Evolutionary conservation across 108 stramenopile species (phyloP).

Genomic region (Discostella stelligeroides): DNA sequence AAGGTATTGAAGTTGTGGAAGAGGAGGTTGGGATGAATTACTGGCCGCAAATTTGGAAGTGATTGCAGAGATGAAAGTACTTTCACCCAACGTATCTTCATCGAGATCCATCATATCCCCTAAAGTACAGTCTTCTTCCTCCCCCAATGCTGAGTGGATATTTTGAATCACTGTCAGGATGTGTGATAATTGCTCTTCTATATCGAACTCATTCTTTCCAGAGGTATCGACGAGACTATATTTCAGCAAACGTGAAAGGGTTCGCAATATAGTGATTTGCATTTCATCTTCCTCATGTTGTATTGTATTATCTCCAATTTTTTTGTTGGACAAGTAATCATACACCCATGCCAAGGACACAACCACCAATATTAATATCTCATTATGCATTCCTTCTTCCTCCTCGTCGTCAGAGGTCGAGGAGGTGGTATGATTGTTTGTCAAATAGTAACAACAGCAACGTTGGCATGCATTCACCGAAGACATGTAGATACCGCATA

Average conservation of each 20-base stretch:
- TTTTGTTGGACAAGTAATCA: slow-evolving; percentile 23
- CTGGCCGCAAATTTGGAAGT: slow-evolving; percentile 20
- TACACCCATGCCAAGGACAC: slow-evolving; percentile 45
- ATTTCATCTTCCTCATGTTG: not conserved
- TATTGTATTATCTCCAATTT: not conserved
- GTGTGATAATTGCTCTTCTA: slow-evolving; percentile 31
- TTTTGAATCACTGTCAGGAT: slow-evolving; percentile 40
- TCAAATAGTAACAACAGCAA: slow-evolving; percentile 31
- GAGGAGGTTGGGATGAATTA: slow-evolving; percentile 26
- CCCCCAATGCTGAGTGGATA: slow-evolving; percentile 34
- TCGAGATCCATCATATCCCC: slow-evolving; percentile 48
- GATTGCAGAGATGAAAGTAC: slow-evolving; percentile 27
- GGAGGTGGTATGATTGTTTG: not conserved
- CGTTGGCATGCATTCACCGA: slow-evolving; percentile 29
- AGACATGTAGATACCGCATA: slow-evolving; percentile 50
- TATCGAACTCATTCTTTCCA: slow-evolving; percentile 14
- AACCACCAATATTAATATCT: slow-evolving; percentile 36
- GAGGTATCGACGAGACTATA: slow-evolving; percentile 4
- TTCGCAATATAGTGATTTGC: slow-evolving; percentile 21
- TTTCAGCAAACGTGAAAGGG: slow-evolving; percentile 23
- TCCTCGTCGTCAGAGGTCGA: too few relatives aligned
- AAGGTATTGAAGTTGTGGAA: slow-evolving; percentile 43
- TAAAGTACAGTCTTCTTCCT: slow-evolving; percentile 35
- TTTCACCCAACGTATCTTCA: not conserved
- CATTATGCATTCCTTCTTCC: slow-evolving; percentile 7